Evolutionary conservation across 495 filamentous ascomycete species (phyloP).

Genomic region (Penicillium waksmanii): DNA sequence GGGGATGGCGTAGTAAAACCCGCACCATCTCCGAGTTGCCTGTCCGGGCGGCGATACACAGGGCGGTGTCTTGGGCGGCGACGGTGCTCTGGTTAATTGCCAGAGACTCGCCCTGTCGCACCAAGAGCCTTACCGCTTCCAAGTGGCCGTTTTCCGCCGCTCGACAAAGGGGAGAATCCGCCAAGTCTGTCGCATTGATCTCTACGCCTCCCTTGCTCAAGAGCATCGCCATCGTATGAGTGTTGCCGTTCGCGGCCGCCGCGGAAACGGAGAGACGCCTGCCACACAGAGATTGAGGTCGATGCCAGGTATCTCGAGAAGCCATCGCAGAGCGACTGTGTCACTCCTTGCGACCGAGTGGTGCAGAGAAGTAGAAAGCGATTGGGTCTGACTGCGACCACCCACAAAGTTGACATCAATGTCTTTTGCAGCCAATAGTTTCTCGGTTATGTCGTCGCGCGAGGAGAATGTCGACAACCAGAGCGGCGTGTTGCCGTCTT

Average conservation of each 20-base stretch:
- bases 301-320: too few species aligned
- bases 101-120: too few species aligned
- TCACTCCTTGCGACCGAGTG: conserved; percentile 9
- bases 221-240: conserved; percentile 1
- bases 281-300: too few species aligned
- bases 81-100: too few species aligned
- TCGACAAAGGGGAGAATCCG: not conserved
- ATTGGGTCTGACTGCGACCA: conserved; percentile 6
- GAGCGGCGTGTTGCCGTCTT: conserved; percentile 17
- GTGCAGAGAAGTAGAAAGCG: conserved; percentile 15
- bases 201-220: conserved; percentile 3
- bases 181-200: conserved; percentile 4
- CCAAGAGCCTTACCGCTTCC: not conserved
- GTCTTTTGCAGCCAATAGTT: not conserved
- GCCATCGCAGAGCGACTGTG: conserved; percentile 7
- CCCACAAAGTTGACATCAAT: conserved; percentile 17
- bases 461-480: conserved; percentile 16
- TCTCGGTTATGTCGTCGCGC: conserved; percentile 12
- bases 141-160: not conserved
- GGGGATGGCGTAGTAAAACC: conserved; percentile 2
- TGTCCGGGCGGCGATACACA: conserved; percentile 7
- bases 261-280: not conserved
- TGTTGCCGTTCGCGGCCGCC: not conserved
- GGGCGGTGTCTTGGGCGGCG: too few species aligned
- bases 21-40: conserved; percentile 1